These are phyloP conservation scores for Teunomyces cretensis DNA, from an alignment of 805 yeast species.

Conservation along the genomic window DNA sequence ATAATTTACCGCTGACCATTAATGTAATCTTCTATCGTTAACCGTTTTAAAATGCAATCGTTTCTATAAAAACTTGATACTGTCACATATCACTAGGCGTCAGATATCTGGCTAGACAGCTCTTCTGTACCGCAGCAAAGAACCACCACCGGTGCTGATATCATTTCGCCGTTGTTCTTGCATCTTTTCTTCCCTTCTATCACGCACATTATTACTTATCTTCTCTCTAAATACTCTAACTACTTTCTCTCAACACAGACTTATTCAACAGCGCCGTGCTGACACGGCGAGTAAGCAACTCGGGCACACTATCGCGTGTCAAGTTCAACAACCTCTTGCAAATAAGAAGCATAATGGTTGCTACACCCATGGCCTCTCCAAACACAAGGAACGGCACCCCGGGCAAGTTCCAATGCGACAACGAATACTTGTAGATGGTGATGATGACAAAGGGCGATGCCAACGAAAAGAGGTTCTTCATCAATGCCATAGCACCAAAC, in stretches of 20 bases:
- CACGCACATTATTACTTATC: too few relatives aligned
- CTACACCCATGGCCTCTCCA: not conserved
- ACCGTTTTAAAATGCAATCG: too few relatives aligned
- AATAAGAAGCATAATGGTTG: not conserved
- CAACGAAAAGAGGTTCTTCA: constrained; percentile 51
- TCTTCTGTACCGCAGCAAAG: too few relatives aligned
- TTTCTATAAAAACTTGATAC: too few relatives aligned
- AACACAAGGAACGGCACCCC: constrained; percentile 24
- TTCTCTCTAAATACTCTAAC: not conserved
- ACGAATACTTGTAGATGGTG: constrained; percentile 41
- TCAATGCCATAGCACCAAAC: constrained; percentile 66
- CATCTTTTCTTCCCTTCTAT: too few relatives aligned
- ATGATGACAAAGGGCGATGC: constrained; percentile 50
- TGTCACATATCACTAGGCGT: too few relatives aligned
- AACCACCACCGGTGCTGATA: too few relatives aligned
- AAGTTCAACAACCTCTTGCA: constrained; percentile 2
- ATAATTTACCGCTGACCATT: too few relatives aligned
- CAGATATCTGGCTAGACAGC: too few relatives aligned
- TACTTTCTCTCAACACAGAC: not conserved
- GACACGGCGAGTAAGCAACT: not conserved
- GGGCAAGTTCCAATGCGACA: constrained; percentile 27
- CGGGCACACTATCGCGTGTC: not conserved
- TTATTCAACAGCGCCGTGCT: constrained; percentile 1
- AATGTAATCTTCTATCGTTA: too few relatives aligned
- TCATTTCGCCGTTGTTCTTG: too few relatives aligned